Conservation (phyloP, 169 alveolate genomes). For the Babesia ovis region DNA sequence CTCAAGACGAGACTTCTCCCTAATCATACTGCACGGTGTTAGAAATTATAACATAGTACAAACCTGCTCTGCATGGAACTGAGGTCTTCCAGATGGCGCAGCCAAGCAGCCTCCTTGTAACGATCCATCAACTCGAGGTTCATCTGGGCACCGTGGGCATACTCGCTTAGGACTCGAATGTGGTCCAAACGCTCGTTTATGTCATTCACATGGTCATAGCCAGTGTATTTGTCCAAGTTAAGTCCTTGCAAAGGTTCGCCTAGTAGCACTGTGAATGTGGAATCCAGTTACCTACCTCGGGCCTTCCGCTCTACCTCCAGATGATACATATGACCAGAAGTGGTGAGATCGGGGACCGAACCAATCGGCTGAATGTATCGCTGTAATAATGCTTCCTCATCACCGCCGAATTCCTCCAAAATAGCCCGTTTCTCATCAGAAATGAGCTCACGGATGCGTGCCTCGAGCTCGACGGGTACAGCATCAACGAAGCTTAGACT, state of each 20-base stretch:
- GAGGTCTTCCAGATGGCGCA: constrained; percentile 49
- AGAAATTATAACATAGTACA: neutral
- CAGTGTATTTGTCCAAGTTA: constrained; percentile 33
- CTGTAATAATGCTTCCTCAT: constrained; percentile 29
- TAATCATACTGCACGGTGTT: constrained; percentile 12
- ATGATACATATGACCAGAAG: constrained; percentile 30
- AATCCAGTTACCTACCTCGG: constrained; percentile 18
- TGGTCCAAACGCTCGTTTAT: constrained; percentile 12
- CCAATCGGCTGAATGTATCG: constrained; percentile 30
- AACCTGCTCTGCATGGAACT: constrained; percentile 33
- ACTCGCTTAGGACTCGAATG: constrained; percentile 41
- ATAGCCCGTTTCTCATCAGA: constrained; percentile 38
- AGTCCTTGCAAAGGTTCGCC: constrained; percentile 20
- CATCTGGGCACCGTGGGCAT: constrained; percentile 50
- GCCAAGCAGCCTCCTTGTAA: constrained; percentile 63
- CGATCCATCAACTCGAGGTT: constrained; percentile 66
- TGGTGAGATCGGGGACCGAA: constrained; percentile 17
- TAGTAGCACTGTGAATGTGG: neutral
- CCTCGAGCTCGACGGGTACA: constrained; percentile 53
- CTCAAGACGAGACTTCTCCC: constrained; percentile 15
- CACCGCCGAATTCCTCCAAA: constrained; percentile 43
- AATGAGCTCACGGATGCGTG: constrained; percentile 37
- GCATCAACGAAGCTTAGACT: constrained; percentile 56
- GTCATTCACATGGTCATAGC: constrained; percentile 3
- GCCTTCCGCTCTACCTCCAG: constrained; percentile 26